Evolutionary conservation across 75 land plant species (phyloP), one percentile per base, ranked within the genome.

Genomic region (Larix kaempferi): DNA sequence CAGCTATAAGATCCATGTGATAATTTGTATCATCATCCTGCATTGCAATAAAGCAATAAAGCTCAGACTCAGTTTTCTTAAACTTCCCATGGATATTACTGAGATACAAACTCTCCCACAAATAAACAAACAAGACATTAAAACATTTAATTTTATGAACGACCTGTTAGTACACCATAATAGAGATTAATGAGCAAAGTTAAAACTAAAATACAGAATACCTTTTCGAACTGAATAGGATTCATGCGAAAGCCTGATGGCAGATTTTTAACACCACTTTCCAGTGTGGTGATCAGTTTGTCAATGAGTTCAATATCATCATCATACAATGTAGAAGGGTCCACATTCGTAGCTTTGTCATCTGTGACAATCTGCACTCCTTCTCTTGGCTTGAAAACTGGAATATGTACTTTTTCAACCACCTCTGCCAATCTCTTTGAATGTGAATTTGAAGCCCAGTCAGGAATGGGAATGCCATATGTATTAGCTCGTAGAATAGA

Each of bases 191-290:
- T 41, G 44, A 19, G 22, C 8, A 58, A 78, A 13, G 29, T 44
- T 21, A 49, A 44, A n/a, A n/a, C n/a, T n/a, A n/a, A n/a, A n/a
- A n/a, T n/a, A n/a, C n/a, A 27, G 76, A 26, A 14, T 72, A 91
- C 96, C 98, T 95, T 95, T 81, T 95, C 98, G 84, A 95, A 95
- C 75, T 91, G 92, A 29, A 95, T 85, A 0, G 96, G 96, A 16
- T 54, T 54, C 76, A 82, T 71, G 19, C 82, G 83, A 78, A 88
- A 95, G 4, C 89, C 96, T 35, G 85, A 81, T 12, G 91, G 86
- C 61, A 95, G 69, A 6, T 77, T 69, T 74, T 79, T 81, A 19
- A 74, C 77, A 59, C 91, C 89, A 14, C 76, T 75, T 71, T 95
- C 92, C 23, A 95, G 82, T 35, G 80, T 88, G 13, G 41, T 39